Percentiles rank a stretch among this genome's conserved stretches.
Conservation (phyloP, 75 land plant genomes). For the Isoetes taiwanensis region DNA sequence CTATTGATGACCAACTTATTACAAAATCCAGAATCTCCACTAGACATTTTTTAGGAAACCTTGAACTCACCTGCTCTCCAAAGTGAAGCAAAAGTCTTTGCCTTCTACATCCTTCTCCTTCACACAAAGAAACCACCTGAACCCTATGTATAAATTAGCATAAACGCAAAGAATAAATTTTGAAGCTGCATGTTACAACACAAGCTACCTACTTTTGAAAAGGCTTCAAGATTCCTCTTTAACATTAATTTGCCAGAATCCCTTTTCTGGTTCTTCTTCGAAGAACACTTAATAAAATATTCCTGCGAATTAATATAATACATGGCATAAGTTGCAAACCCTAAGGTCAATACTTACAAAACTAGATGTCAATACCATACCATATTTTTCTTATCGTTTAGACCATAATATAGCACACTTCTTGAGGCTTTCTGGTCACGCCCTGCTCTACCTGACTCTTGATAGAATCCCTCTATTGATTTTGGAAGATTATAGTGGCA, state of each 20-base stretch:
- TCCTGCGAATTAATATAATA: constrained; percentile 31
- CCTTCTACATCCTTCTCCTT: constrained; percentile 64
- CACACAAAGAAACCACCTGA: constrained; percentile 85
- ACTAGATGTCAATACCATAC: constrained; percentile 19
- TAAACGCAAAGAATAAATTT: too few species aligned
- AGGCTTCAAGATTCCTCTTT: constrained; percentile 43
- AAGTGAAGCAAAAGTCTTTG: constrained; percentile 62
- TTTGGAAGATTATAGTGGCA: constrained; percentile 86
- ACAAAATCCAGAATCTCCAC: not conserved
- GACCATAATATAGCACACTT: constrained; percentile 74
- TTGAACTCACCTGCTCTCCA: constrained; percentile 61
- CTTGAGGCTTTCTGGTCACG: constrained; percentile 71
- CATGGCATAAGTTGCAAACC: not conserved
- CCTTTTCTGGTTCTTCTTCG: constrained; percentile 26
- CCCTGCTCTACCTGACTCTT: constrained; percentile 94
- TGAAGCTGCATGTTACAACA: not conserved
- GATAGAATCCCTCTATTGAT: constrained; percentile 85
- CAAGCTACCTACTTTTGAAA: constrained; percentile 29
- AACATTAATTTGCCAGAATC: constrained; percentile 16
- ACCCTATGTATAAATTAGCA: not conserved
- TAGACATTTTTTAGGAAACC: not conserved
- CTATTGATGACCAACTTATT: constrained; percentile 12
- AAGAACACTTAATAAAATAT: constrained; percentile 46
- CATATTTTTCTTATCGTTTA: constrained; percentile 70
- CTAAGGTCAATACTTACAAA: not conserved